Base-by-base conservation (phyloP, 345 rosid species). In the Mangifera indica region DNA sequence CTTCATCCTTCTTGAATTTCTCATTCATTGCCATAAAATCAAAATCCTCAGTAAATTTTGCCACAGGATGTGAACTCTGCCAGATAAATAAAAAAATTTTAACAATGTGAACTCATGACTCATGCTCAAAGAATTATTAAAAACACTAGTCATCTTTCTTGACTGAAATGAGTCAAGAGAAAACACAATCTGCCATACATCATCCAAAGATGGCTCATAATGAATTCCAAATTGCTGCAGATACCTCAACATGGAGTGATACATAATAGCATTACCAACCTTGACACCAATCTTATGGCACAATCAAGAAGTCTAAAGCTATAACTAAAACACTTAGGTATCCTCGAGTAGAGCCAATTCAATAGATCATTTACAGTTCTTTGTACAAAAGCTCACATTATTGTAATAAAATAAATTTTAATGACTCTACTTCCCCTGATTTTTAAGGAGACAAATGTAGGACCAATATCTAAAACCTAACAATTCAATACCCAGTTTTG, bases 31-130 rank as follows among this genome's bases (percentile, higher is more conserved):
- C 69, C 37, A 48, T 65, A 65, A 65, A 65, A 48, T 65, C 69
- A 65, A 65, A 65, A 65, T 65, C 69, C 69, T 66, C 69, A 7
- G 44, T 66, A 12, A 66, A 66, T 49, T 26, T 66, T 52, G 69
- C 49, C 21, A 26, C 24, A 4, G 70, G 29, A 25, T 18, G 53
- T 13, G 59, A 68, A 54, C 48, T 54, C 60, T 68, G 51, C 29
- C 46, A 21, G 20, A 68, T 37, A 14, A 34, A 68, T 10, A 20
- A 32, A 17, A 51, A 34, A 8, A 24, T 29, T 24, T 65, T 3
- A 37, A 22, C 4, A 8, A 48, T 25, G 40, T 48, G 3, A 65
- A 14, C 42, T 37, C 42, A 37, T 37, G 42, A 46, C 20, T 24
- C 55, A 65, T 5, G n/a, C 69, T 12, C 64, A 46, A 48, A 14